These are phyloP conservation scores for Vanrija sp. DNA, from an alignment of 1,284 basidiomycete genomes.

Conservation along the genomic window DNA sequence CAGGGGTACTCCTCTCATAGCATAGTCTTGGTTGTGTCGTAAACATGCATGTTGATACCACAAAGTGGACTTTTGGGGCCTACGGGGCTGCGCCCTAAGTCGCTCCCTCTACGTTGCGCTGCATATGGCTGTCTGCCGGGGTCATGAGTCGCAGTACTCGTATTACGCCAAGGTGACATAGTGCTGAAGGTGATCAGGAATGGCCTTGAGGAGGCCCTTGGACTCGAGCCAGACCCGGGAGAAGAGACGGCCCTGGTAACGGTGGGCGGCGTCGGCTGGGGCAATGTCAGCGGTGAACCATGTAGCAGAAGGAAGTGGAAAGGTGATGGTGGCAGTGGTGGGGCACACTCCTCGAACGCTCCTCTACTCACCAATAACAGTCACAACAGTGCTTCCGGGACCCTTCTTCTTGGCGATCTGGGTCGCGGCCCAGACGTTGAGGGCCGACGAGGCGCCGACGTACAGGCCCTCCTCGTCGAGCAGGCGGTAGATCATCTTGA, in stretches of 20 bases:
- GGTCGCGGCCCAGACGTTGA: slow-evolving; percentile 92
- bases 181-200: slow-evolving; percentile 76
- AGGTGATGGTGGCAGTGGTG: not conserved
- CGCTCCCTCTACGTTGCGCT: not conserved
- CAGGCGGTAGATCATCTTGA: slow-evolving; percentile 89
- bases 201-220: slow-evolving; percentile 73
- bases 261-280: slow-evolving; percentile 17
- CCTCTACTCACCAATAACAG: slow-evolving; percentile 63
- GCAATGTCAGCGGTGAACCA: too few species aligned
- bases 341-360: slow-evolving; percentile 66
- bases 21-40: not conserved
- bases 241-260: slow-evolving; percentile 91
- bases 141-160: not conserved
- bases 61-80: not conserved
- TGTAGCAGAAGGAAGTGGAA: too few species aligned
- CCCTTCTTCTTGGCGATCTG: slow-evolving; percentile 84
- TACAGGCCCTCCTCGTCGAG: slow-evolving; percentile 92
- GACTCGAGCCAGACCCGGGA: slow-evolving; percentile 88
- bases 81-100: not conserved
- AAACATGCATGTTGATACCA: slow-evolving; percentile 6
- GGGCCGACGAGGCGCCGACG: slow-evolving; percentile 89
- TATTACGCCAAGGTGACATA: slow-evolving; percentile 70
- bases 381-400: slow-evolving; percentile 73
- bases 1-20: too few species aligned
- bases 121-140: not conserved